Base-by-base conservation (phyloP, 78 protist genomes). In the Creolimax fragrantissima region DNA sequence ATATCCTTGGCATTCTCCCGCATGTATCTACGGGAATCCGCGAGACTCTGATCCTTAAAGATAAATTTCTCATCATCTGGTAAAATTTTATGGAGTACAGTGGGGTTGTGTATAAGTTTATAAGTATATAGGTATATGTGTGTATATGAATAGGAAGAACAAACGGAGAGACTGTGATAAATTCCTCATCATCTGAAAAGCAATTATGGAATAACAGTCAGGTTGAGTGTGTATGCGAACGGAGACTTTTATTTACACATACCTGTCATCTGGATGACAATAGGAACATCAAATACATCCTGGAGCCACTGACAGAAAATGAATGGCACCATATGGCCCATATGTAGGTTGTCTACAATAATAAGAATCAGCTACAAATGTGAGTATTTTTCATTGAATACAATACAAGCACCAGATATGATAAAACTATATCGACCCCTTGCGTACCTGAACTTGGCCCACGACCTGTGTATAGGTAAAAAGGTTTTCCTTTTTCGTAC, bases 391-490 rank as follows among this genome's bases (percentile, higher is more conserved):
- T n/a, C n/a, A n/a, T n/a, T n/a, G n/a, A n/a, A n/a, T n/a, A n/a
- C n/a, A n/a, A n/a, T n/a, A n/a, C n/a, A n/a, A n/a, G n/a, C n/a
- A n/a, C n/a, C n/a, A n/a, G n/a, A n/a, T n/a, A n/a, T n/a, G n/a
- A n/a, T n/a, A n/a, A n/a, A n/a, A n/a, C n/a, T n/a, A n/a, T n/a
- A n/a, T n/a, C n/a, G n/a, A n/a, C n/a, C n/a, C n/a, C n/a, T n/a
- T n/a, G n/a, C 74, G 24, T 58, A 58, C 74, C 74, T n/a, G 96
- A 90, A 11, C 96, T 91, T 4, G 99, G 99, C 6, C 99, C 99
- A 24, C 99, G 96, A 5, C 99, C 99, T 3, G 99, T 99, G 96
- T 99, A 99, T 44, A 99, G 94, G 94, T 96, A 99, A 90, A 99
- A 96, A 11, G 98, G 98, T 85, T 93, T 85, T 5, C 96, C 97